A percentile compares a stretch with the other conserved stretches of the same genome.
Conservation (phyloP, 768 basidiomycete species). For the Exidia glandulosa region DNA sequence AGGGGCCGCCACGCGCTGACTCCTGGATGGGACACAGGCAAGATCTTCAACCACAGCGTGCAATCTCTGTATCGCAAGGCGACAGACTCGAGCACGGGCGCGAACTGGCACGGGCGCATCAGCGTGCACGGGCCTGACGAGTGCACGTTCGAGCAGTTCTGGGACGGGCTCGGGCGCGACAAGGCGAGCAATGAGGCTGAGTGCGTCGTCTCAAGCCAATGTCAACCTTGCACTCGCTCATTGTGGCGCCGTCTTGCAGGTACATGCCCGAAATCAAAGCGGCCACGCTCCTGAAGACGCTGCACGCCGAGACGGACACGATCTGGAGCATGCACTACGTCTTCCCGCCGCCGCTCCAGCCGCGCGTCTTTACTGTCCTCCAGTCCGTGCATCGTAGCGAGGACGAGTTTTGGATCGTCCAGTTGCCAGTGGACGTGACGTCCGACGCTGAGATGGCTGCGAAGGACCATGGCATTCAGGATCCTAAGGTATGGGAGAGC, state of each 20-base stretch:
- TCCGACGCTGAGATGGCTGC: neutral
- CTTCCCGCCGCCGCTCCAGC: conserved; percentile 57
- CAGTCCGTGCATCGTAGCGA: conserved; percentile 30
- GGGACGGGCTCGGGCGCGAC: conserved; percentile 54
- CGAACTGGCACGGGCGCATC: conserved; percentile 56
- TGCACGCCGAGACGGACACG: conserved; percentile 45
- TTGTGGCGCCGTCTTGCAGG: conserved; percentile 25
- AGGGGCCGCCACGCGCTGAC: no score
- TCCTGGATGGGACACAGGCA: no score
- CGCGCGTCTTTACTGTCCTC: conserved; percentile 65
- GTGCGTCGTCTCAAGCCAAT: conserved; percentile 26
- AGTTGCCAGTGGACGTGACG: conserved; percentile 58
- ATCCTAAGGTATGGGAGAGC: no score
- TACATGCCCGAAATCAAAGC: conserved; percentile 57
- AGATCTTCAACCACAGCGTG: neutral
- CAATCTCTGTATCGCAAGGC: neutral
- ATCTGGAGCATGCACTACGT: conserved; percentile 69
- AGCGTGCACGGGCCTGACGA: conserved; percentile 58
- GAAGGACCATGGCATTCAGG: conserved; percentile 31
- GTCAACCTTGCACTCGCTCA: neutral
- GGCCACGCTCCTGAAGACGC: conserved; percentile 46
- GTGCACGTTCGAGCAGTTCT: conserved; percentile 61
- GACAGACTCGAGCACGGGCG: conserved; percentile 31
- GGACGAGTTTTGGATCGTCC: conserved; percentile 27
- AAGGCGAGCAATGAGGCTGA: conserved; percentile 61